Conservation (phyloP, 1,284 basidiomycete genomes). For the Ceratobasidium sp. region DNA sequence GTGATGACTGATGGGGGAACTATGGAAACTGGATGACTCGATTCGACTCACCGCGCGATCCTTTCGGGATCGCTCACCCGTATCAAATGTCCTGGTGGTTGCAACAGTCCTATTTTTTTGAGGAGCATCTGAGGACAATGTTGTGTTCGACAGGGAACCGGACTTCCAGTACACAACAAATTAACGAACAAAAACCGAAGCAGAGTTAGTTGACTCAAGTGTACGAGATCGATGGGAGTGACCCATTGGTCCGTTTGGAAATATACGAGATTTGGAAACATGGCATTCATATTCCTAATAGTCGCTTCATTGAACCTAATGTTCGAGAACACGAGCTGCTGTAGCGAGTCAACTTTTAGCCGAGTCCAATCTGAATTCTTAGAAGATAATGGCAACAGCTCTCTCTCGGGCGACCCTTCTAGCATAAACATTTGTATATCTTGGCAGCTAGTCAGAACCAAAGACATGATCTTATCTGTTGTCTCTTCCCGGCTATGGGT, state of each 20-base stretch:
- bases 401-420: background rate
- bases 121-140: background rate
- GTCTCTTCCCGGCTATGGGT: background rate
- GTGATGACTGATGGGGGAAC: background rate
- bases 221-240: background rate
- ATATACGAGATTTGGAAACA: background rate
- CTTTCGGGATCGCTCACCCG: too few species aligned
- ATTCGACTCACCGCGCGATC: too few species aligned
- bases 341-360: background rate
- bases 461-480: background rate
- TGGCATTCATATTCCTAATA: background rate
- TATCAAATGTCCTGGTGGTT: too few species aligned
- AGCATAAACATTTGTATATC: background rate
- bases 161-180: background rate
- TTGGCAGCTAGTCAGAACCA: background rate
- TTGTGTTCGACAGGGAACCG: background rate
- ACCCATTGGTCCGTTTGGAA: background rate
- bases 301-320: background rate
- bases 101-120: too few species aligned
- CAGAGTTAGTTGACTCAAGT: background rate
- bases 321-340: background rate
- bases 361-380: background rate
- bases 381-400: background rate
- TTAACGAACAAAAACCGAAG: background rate
- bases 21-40: too few species aligned